phyloP scores from a whole-genome alignment of 2,329 filamentous ascomycete genomes.

The Colletotrichum gigasporum region DNA sequence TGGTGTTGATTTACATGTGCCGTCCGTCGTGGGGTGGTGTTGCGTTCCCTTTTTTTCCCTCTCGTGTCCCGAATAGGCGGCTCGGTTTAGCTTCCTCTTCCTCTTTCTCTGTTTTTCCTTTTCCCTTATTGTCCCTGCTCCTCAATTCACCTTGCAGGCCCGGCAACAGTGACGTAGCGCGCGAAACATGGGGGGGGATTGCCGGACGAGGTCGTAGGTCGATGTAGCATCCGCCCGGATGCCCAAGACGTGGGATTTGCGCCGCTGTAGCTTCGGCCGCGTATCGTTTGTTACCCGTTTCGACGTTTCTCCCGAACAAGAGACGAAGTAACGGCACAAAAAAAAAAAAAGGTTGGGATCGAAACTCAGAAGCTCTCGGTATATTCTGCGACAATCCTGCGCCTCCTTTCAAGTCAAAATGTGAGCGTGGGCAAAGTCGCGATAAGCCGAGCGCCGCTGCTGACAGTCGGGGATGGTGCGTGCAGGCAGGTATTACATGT shows the following conservation, averaged over 20 bases:
- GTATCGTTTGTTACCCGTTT: conserved; percentile 4
- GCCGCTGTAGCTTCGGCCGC: no score
- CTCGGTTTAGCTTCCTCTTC: background rate
- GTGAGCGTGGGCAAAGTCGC: background rate
- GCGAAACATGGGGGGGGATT: conserved; percentile 3
- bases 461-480: background rate
- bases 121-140: background rate
- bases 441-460: background rate
- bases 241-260: background rate
- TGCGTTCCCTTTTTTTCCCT: background rate
- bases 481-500: no score
- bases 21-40: background rate
- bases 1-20: background rate
- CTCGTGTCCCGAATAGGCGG: background rate
- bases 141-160: conserved; percentile 5
- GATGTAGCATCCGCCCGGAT: conserved; percentile 9
- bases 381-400: conserved; percentile 1
- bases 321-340: conserved; percentile 8
- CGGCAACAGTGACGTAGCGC: conserved; percentile 22
- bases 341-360: background rate
- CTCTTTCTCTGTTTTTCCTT: background rate
- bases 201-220: background rate
- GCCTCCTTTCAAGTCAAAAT: background rate
- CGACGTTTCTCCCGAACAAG: conserved; percentile 14
- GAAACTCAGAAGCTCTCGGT: no score